These are phyloP conservation scores for Fusarium sp. DNA, from an alignment of 2,329 filamentous ascomycete species.

Conservation along the genomic window DNA sequence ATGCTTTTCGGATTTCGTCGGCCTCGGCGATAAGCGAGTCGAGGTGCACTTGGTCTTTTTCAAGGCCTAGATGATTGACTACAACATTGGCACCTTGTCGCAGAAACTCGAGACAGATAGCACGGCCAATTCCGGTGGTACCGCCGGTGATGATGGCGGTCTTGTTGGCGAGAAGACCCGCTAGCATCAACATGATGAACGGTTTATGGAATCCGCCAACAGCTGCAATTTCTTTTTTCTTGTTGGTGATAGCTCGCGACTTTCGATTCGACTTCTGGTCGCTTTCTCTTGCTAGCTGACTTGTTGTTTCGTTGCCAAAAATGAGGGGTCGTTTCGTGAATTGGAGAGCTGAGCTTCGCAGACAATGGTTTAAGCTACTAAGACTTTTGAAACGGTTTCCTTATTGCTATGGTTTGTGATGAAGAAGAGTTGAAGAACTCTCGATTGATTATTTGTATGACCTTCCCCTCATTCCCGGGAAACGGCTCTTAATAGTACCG, in stretches of 20 bases:
- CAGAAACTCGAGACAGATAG: conserved; percentile 83
- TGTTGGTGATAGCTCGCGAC: background rate
- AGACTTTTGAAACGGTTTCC: background rate
- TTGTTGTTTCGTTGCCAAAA: background rate
- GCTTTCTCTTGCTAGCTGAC: background rate
- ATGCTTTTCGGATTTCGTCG: conserved; percentile 56
- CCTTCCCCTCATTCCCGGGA: conserved; percentile 33
- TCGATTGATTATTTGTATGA: background rate
- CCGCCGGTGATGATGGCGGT: conserved; percentile 89
- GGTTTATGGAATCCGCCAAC: conserved; percentile 1
- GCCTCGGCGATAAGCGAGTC: conserved; percentile 65
- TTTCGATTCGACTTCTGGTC: background rate
- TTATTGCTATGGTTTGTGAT: background rate
- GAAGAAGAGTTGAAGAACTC: background rate
- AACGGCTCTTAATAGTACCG: conserved; percentile 38
- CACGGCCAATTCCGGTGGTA: conserved; percentile 86
- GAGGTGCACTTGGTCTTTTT: conserved; percentile 63
- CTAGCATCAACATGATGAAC: conserved; percentile 56
- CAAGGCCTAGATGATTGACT: conserved; percentile 80
- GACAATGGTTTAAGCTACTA: background rate
- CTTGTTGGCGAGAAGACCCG: conserved; percentile 75
- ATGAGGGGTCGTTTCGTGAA: conserved; percentile 3
- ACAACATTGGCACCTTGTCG: conserved; percentile 81
- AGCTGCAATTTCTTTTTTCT: background rate
- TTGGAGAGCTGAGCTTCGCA: background rate